These are phyloP conservation scores for Yamadazyma trypodendri DNA, from an alignment of 1,139 yeast genomes.

Conservation along the genomic window DNA sequence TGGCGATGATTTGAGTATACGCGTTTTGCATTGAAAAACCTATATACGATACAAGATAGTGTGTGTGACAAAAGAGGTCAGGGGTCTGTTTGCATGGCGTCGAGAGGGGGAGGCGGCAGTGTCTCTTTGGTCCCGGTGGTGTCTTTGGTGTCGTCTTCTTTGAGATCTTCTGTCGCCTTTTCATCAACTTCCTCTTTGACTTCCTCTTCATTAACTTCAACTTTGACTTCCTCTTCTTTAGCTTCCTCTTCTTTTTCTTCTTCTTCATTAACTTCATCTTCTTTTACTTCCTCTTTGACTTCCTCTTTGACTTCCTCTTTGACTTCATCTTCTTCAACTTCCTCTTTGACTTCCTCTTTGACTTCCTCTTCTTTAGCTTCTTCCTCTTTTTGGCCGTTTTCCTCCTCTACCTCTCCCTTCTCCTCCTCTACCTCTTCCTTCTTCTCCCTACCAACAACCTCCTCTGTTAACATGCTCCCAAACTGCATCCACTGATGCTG, in stretches of 20 bases:
- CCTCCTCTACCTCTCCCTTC: conserved; percentile 6
- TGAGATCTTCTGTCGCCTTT: not conserved
- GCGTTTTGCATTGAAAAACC: conserved; percentile 1
- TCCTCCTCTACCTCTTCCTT: conserved; percentile 10
- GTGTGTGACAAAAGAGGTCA: too few relatives aligned
- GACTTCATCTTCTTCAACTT: conserved; percentile 8
- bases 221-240: not conserved
- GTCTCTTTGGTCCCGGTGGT: too few relatives aligned
- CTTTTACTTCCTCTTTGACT: conserved; percentile 2
- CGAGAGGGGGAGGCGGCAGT: not conserved
- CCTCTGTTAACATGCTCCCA: conserved; percentile 17
- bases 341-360: conserved; percentile 4
- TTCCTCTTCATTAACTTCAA: not conserved
- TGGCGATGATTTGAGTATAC: conserved; percentile 2
- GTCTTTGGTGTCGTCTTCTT: not conserved
- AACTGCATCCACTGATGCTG: conserved; percentile 21
- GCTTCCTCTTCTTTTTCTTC: not conserved
- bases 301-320: conserved; percentile 5
- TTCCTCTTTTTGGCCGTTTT: not conserved
- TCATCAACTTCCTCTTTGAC: not conserved
- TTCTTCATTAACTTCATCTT: not conserved
- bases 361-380: conserved; percentile 1
- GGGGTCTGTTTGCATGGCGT: not conserved
- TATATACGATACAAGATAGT: too few relatives aligned
- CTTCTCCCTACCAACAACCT: conserved; percentile 14